Conservation (phyloP, 345 rosid species). For the Orychophragmus violaceus region DNA sequence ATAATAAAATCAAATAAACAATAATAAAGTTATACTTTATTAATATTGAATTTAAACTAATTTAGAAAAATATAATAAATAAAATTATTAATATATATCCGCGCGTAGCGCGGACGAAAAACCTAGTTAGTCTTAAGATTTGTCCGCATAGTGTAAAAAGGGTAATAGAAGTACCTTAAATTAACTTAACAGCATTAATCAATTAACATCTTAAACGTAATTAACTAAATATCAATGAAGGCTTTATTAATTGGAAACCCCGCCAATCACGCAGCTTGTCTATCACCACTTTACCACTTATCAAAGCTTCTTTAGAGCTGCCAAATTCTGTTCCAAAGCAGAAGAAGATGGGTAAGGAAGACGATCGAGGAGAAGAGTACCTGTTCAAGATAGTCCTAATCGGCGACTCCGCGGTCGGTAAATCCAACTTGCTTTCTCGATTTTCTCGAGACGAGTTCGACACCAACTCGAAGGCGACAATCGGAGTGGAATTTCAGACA, state of each 20-base stretch:
- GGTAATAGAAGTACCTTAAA: neutral
- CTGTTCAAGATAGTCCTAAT: slow-evolving; percentile 85
- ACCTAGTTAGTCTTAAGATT: no score
- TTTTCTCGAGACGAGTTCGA: slow-evolving; percentile 87
- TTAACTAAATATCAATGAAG: neutral
- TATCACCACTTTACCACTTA: slow-evolving; percentile 25
- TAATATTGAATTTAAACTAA: no score
- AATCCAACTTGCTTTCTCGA: slow-evolving; percentile 73
- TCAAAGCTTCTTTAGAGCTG: slow-evolving; percentile 8
- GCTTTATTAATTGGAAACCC: slow-evolving; percentile 13
- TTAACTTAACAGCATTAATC: neutral
- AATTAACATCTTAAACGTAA: neutral
- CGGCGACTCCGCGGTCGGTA: slow-evolving; percentile 94
- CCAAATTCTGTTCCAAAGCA: slow-evolving; percentile 1
- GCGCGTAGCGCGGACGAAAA: no score
- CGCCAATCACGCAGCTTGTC: slow-evolving; percentile 56
- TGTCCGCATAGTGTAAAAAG: neutral
- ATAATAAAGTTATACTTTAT: no score
- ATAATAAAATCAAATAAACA: no score
- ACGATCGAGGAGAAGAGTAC: slow-evolving; percentile 59
- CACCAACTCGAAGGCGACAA: slow-evolving; percentile 82
- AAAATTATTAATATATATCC: no score
- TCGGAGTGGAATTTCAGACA: slow-evolving; percentile 92
- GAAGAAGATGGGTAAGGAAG: slow-evolving; percentile 45
- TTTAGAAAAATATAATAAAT: no score